These are phyloP conservation scores for Apiospora malaysiana DNA, from an alignment of 2,329 filamentous ascomycete genomes.

Conservation along the genomic window DNA sequence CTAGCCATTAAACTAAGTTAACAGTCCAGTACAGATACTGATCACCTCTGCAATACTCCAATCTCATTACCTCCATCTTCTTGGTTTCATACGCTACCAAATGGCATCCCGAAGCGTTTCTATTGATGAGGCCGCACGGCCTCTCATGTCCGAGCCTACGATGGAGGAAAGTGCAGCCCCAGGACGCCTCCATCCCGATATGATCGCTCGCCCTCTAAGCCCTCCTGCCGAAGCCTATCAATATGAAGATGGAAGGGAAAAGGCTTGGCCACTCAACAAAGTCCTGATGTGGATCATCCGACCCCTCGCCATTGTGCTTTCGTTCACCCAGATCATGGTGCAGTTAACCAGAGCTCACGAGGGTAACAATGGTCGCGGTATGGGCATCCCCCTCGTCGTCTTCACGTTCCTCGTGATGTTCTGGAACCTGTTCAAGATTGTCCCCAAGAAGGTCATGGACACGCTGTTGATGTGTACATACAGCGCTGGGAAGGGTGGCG, in stretches of 20 bases:
- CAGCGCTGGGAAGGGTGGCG: background rate
- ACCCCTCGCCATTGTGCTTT: background rate
- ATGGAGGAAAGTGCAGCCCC: background rate
- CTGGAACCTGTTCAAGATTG: constrained; percentile 6
- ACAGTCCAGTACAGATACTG: background rate
- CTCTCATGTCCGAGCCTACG: constrained; percentile 19
- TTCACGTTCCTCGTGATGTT: background rate
- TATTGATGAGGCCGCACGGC: constrained; percentile 19
- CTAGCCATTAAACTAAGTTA: too few relatives aligned
- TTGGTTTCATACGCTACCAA: background rate
- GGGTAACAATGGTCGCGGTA: background rate
- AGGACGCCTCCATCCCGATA: background rate
- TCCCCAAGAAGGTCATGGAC: background rate
- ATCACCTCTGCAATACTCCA: background rate
- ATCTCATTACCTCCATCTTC: background rate
- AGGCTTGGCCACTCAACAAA: background rate
- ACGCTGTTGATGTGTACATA: background rate
- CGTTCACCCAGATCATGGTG: background rate
- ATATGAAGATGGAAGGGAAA: background rate
- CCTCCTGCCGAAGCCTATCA: background rate
- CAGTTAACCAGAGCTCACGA: background rate
- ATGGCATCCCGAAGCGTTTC: constrained; percentile 19
- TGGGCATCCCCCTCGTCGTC: background rate
- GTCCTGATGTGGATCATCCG: background rate
- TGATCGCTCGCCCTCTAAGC: constrained; percentile 14